Conservation (phyloP, 2,329 filamentous ascomycete species). For the Ophiocordyceps camponoti-leonardi region DNA sequence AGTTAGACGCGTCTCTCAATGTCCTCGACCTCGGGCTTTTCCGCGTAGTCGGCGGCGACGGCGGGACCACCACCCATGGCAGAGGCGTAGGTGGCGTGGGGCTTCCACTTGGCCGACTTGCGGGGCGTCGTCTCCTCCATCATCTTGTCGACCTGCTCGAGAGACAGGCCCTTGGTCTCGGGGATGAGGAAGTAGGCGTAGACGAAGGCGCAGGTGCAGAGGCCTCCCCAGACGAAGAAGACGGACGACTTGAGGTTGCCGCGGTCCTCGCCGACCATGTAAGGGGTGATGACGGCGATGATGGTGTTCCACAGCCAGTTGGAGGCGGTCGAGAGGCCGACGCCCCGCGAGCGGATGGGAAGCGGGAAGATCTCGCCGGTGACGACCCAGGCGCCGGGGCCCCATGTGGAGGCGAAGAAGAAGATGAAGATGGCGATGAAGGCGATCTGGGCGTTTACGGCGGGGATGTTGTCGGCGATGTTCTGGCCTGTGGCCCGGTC, state of each 20-base stretch:
- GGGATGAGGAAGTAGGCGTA: conserved; percentile 61
- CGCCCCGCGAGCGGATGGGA: conserved; percentile 74
- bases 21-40: conserved; percentile 12
- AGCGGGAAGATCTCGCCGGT: conserved; percentile 86
- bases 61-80: conserved; percentile 15
- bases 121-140: conserved; percentile 71
- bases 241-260: conserved; percentile 53
- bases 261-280: conserved; percentile 43
- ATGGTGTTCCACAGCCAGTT: conserved; percentile 87
- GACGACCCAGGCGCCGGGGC: conserved; percentile 63
- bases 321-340: conserved; percentile 70
- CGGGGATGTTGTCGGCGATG: conserved; percentile 34
- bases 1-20: conserved; percentile 5
- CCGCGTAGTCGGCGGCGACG: conserved; percentile 14
- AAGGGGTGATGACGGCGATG: conserved; percentile 53
- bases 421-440: conserved; percentile 90
- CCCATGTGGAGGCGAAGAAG: conserved; percentile 84
- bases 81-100: conserved; percentile 49
- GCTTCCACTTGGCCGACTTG: conserved; percentile 61
- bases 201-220: conserved; percentile 40
- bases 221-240: conserved; percentile 60
- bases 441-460: conserved; percentile 56
- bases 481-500: conserved; percentile 21
- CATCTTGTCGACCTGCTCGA: conserved; percentile 75
- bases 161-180: conserved; percentile 59